phyloP scores from a whole-genome alignment of 805 yeast genomes.

The Metschnikowia dekortorum region DNA sequence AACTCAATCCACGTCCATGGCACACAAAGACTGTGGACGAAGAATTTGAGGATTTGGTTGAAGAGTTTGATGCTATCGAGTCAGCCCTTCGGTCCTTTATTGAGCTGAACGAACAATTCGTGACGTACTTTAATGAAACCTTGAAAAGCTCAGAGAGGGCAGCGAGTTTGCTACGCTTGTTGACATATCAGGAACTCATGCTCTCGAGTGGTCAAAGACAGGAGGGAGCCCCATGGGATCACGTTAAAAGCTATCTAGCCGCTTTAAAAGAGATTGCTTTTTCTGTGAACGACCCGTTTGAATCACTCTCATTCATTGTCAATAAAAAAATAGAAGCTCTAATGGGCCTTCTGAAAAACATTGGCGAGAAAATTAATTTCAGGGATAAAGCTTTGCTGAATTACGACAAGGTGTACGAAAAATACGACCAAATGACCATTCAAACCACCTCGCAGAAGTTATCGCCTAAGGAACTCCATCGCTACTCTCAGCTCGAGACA shows the following conservation, averaged over 20 bases:
- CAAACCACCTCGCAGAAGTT: constrained; percentile 34
- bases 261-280: constrained; percentile 13
- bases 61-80: constrained; percentile 18
- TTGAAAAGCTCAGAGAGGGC: constrained; percentile 17
- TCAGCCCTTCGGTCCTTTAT: constrained; percentile 9
- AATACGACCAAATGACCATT: constrained; percentile 25
- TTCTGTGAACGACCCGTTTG: constrained; percentile 9
- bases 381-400: constrained; percentile 35
- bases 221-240: constrained; percentile 19
- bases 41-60: constrained; percentile 27
- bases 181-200: constrained; percentile 3
- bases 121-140: constrained; percentile 10
- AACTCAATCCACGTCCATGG: background rate
- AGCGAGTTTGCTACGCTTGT: constrained; percentile 21
- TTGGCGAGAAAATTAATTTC: constrained; percentile 24
- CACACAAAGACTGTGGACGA: constrained; percentile 30
- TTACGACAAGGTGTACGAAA: constrained; percentile 30
- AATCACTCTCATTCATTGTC: constrained; percentile 5
- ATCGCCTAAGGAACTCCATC: constrained; percentile 27
- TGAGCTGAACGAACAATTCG: constrained; percentile 7
- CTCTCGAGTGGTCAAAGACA: background rate
- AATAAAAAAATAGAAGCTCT: constrained; percentile 16
- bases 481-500: constrained; percentile 21
- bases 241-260: constrained; percentile 17
- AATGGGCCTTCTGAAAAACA: constrained; percentile 16